Evolutionary conservation across 495 filamentous ascomycete genomes (phyloP).

Genomic region (Lasiosphaeria miniovina): DNA sequence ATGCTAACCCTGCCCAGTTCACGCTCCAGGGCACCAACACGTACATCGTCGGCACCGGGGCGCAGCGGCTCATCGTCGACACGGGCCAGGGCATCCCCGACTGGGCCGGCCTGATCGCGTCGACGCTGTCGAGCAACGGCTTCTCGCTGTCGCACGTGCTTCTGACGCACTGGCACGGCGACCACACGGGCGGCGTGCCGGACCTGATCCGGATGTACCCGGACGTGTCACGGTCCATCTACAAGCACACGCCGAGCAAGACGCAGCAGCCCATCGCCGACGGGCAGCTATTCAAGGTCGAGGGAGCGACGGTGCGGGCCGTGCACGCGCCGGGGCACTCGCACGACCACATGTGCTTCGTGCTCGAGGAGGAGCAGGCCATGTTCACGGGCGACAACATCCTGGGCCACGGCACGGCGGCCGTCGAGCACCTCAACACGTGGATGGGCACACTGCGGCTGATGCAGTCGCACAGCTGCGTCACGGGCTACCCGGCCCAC

Average conservation of each 20-base stretch:
- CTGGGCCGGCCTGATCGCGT: constrained; percentile 51
- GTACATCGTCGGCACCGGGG: constrained; percentile 65
- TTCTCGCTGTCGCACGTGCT: constrained; percentile 53
- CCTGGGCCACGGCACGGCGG: constrained; percentile 77
- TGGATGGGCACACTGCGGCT: constrained; percentile 65
- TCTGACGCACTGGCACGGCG: constrained; percentile 79
- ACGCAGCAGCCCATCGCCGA: constrained; percentile 55
- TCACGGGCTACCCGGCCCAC: constrained; percentile 74
- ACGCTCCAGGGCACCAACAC: constrained; percentile 62
- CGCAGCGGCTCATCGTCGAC: constrained; percentile 63
- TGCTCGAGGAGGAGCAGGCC: constrained; percentile 69
- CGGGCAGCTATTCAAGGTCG: constrained; percentile 62
- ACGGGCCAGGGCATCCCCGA: constrained; percentile 59
- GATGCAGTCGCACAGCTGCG: constrained; percentile 57
- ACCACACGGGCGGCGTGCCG: constrained; percentile 68
- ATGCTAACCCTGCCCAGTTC: constrained; percentile 19
- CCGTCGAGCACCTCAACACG: constrained; percentile 67
- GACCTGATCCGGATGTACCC: constrained; percentile 51
- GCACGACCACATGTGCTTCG: constrained; percentile 70
- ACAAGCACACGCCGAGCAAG: constrained; percentile 45
- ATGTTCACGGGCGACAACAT: constrained; percentile 88
- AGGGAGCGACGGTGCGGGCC: constrained; percentile 69
- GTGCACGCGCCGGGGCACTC: constrained; percentile 75
- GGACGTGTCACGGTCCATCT: constrained; percentile 50
- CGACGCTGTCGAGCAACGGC: constrained; percentile 56